These are phyloP conservation scores for Gossypium davidsonii DNA, from an alignment of 441 rosid genomes.

Conservation along the genomic window DNA sequence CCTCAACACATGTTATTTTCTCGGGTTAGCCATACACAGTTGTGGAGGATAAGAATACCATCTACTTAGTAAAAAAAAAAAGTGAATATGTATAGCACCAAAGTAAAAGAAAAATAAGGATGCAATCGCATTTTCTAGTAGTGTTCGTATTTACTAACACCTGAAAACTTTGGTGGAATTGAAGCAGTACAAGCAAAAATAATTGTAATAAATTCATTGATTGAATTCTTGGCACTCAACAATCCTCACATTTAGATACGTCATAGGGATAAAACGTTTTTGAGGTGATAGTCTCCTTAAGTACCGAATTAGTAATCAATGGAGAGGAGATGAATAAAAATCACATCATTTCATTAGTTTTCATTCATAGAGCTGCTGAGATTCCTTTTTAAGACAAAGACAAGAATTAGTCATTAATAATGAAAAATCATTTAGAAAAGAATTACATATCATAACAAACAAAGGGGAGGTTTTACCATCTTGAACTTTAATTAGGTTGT, in stretches of 20 bases:
- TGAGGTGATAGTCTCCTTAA: no score
- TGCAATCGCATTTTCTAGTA: background rate
- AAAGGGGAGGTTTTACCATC: no score
- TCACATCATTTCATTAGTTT: no score
- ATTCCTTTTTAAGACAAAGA: no score
- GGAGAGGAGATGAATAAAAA: no score
- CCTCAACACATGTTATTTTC: constrained; percentile 55
- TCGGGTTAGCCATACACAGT: constrained; percentile 73
- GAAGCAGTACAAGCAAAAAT: background rate
- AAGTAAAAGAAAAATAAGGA: background rate
- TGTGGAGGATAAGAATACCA: constrained; percentile 73
- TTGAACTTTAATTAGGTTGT: no score
- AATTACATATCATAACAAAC: no score
- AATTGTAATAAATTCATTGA: background rate
- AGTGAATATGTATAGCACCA: background rate
- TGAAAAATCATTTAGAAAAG: no score
- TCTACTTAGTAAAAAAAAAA: constrained; percentile 21
- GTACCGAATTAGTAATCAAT: no score
- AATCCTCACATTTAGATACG: background rate
- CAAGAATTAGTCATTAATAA: no score
- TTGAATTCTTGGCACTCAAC: background rate
- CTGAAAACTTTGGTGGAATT: background rate
- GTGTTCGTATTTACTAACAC: background rate
- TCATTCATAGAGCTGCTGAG: no score
- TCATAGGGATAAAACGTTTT: background rate